Conservation (phyloP, 768 basidiomycete genomes). For the Macrolepiota fuliginosa region DNA sequence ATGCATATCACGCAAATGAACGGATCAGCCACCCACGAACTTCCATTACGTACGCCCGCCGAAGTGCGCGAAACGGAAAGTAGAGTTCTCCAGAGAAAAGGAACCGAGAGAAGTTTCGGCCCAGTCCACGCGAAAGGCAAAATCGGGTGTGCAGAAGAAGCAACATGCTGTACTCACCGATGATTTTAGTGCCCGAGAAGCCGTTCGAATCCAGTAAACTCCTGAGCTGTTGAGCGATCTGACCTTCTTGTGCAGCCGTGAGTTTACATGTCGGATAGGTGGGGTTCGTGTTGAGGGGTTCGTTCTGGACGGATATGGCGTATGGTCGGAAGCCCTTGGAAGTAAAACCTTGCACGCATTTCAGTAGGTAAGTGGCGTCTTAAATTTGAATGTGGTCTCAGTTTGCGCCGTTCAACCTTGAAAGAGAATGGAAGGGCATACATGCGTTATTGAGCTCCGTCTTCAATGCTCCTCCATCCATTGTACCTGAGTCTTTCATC, state of each 20-base stretch:
- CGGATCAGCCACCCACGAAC: neutral
- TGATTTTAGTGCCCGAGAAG: slow-evolving; percentile 51
- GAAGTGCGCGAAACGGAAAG: neutral
- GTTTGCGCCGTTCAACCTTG: neutral
- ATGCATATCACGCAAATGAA: slow-evolving; percentile 3
- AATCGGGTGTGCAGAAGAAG: neutral
- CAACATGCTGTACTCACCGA: slow-evolving; percentile 41
- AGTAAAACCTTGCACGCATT: slow-evolving; percentile 61
- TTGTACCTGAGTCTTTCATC: slow-evolving; percentile 66
- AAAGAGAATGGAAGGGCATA: slow-evolving; percentile 24
- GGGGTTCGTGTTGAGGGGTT: slow-evolving; percentile 47
- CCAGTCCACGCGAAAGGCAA: neutral
- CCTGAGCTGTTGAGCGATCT: slow-evolving; percentile 52
- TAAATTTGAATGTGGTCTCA: neutral
- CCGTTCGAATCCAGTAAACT: slow-evolving; percentile 59
- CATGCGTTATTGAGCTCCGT: slow-evolving; percentile 42
- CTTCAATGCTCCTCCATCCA: slow-evolving; percentile 62
- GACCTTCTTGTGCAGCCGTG: slow-evolving; percentile 47
- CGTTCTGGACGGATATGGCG: slow-evolving; percentile 60
- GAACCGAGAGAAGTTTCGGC: neutral
- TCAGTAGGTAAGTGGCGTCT: slow-evolving; percentile 70
- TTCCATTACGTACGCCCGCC: slow-evolving; percentile 7
- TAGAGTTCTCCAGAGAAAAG: neutral
- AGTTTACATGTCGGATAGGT: slow-evolving; percentile 62
- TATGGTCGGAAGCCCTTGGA: slow-evolving; percentile 55